Evolutionary conservation across 2,329 filamentous ascomycete species (phyloP).

Genomic region (Ceratocystis alfenasii): DNA sequence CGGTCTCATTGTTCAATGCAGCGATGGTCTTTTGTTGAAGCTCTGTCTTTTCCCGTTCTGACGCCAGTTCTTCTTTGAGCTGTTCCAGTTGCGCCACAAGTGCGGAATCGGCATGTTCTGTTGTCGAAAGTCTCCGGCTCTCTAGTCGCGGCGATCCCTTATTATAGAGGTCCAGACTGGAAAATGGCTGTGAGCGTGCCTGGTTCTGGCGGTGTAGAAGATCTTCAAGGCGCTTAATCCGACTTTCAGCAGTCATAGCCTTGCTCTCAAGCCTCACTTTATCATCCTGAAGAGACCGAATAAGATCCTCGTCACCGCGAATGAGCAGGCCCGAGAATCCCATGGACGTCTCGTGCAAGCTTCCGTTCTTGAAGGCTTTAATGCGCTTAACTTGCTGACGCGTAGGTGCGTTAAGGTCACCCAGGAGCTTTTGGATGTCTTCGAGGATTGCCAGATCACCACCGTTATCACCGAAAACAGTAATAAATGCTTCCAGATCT

Average conservation of each 20-base stretch:
- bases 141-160: conserved; percentile 33
- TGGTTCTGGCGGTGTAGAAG: conserved; percentile 73
- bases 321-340: conserved; percentile 78
- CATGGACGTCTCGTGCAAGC: conserved; percentile 78
- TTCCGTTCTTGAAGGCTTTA: conserved; percentile 93
- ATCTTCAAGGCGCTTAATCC: conserved; percentile 83
- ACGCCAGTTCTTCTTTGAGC: conserved; percentile 66
- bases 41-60: conserved; percentile 57
- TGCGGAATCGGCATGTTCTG: conserved; percentile 8
- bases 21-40: conserved; percentile 59
- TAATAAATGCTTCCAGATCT: conserved; percentile 65
- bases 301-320: conserved; percentile 74
- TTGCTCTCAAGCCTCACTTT: conserved; percentile 63
- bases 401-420: conserved; percentile 68
- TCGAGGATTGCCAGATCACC: conserved; percentile 54
- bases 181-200: conserved; percentile 40
- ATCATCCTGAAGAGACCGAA: conserved; percentile 66
- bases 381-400: conserved; percentile 76
- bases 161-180: conserved; percentile 27
- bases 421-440: conserved; percentile 63
- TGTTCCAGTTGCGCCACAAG: conserved; percentile 28
- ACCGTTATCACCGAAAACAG: conserved; percentile 51
- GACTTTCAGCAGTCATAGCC: conserved; percentile 72
- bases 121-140: conserved; percentile 35
- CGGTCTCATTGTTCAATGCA: conserved; percentile 29